Percentiles rank a stretch among this genome's conserved stretches.
Evolutionary conservation across 192 early-diverging fungal genomes (phyloP).

Genomic region (Entrophospora sp.): DNA sequence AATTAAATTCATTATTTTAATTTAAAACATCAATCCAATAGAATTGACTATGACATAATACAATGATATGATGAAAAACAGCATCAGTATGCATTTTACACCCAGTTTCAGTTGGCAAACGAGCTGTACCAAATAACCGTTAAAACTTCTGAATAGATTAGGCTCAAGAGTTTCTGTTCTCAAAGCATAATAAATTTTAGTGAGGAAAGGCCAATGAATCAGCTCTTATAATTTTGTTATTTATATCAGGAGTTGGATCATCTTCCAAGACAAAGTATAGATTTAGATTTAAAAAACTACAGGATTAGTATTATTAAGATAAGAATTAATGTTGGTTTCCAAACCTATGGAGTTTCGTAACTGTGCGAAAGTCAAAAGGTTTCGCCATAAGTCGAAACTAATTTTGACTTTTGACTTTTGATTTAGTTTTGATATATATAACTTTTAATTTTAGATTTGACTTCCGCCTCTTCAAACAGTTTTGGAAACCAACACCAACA

Average conservation of each 20-base stretch:
- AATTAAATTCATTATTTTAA: slow-evolving; percentile 41
- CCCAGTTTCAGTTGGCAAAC: slow-evolving; percentile 52
- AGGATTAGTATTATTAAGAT: slow-evolving; percentile 28
- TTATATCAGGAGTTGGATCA: slow-evolving; percentile 35
- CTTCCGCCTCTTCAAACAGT: no score
- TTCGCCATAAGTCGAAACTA: no score
- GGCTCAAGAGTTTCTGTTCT: slow-evolving; percentile 44
- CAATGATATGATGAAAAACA: slow-evolving; percentile 47
- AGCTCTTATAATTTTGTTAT: slow-evolving; percentile 62
- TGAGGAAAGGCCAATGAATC: slow-evolving; percentile 54
- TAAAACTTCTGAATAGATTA: slow-evolving; percentile 62
- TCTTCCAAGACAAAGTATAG: slow-evolving; percentile 39
- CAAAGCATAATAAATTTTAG: slow-evolving; percentile 59
- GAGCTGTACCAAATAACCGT: slow-evolving; percentile 64
- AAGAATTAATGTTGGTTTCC: no score
- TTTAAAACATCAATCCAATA: slow-evolving; percentile 67
- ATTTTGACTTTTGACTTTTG: no score
- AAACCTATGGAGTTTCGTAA: no score
- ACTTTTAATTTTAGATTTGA: no score
- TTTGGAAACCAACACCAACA: no score
- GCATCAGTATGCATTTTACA: slow-evolving; percentile 28
- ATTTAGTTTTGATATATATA: no score
- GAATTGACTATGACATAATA: slow-evolving; percentile 64
- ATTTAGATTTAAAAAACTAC: slow-evolving; percentile 38
- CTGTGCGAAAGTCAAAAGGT: no score